Evolutionary conservation across 306 rosid genomes (phyloP), one percentile per base, ranked within the genome.

Genomic region (Medicago ruthenica): DNA sequence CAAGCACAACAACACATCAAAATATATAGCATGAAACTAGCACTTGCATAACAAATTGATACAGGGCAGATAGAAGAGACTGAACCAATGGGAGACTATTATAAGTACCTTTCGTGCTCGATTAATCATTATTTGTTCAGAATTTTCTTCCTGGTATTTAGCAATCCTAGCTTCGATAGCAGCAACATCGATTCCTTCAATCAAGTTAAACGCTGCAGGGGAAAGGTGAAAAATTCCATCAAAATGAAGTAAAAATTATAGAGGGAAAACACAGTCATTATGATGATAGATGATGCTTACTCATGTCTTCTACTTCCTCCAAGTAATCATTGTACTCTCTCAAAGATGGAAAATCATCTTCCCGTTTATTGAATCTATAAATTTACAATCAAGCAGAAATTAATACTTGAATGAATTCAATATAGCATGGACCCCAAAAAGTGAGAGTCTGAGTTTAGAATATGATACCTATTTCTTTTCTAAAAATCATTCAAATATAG

Each of bases 241-340:
- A 70, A 68, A 76, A 54, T 16, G 75, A 65, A 84, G 75, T 47
- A 42, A 58, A 50, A 78, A 44, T 63, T 4, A 75, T 16, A 20
- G 62, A 13, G 40, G 8, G 24, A 57, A 77, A 70, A 50, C 75
- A 16, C n/a, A 70, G 62, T 8, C 41, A 77, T 31, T 14, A 8
- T 6, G 44, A 47, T 7, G 36, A 45, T 14, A 41, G 73, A 71
- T 63, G 73, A 71, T 67, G 80, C 98, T 74, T 87, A 88, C 97
- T 87, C 96, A 87, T 90, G 79, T 91, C 93, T 74, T 94, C 98
- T 67, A 91, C 98, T 87, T 94, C 98, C 85, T 94, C 98, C 91
- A 90, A 78, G 76, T 90, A 94, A 83, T 94, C 96, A 80, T 88
- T 94, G 86, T 94, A 94, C 60, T 91, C 98, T 83, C 20, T 94